Conservation (phyloP, 139 green algal genomes). For the Micractinium sp. region DNA sequence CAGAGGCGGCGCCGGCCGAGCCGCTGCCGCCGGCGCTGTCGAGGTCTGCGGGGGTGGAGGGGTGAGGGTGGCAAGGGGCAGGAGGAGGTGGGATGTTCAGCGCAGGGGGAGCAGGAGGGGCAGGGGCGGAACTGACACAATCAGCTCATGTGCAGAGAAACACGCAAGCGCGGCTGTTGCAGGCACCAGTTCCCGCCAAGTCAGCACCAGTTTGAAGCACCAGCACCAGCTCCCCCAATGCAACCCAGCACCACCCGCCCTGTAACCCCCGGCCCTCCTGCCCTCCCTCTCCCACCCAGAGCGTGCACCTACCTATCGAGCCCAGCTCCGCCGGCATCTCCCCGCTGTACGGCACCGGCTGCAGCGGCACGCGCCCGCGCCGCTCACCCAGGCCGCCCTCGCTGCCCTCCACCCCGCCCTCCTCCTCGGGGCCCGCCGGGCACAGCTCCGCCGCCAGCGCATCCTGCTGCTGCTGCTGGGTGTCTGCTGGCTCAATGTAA, state of each 20-base stretch:
- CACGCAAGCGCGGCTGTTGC: not conserved
- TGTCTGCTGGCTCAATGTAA: constrained; percentile 15
- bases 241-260: too few relatives aligned
- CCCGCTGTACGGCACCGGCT: not conserved
- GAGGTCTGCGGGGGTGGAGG: not conserved
- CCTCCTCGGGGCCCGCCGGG: not conserved
- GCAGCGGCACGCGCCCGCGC: not conserved
- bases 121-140: not conserved
- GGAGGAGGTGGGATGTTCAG: not conserved
- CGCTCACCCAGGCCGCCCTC: not conserved
- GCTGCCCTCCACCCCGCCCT: not conserved
- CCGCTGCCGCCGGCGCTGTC: not conserved
- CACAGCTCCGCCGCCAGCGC: not conserved
- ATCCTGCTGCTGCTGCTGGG: constrained; percentile 24
- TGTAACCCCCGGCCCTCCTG: not conserved
- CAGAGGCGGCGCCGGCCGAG: not conserved
- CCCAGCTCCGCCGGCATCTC: constrained; percentile 9
- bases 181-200: not conserved
- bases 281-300: not conserved
- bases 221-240: not conserved
- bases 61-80: not conserved
- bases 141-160: not conserved
- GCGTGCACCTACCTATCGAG: not conserved
- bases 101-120: not conserved
- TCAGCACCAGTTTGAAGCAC: not conserved